A percentile compares a stretch with the other conserved stretches of the same genome.
Evolutionary conservation across 202 grass and related monocot genomes (phyloP).

Genomic region (Carex arenaria): DNA sequence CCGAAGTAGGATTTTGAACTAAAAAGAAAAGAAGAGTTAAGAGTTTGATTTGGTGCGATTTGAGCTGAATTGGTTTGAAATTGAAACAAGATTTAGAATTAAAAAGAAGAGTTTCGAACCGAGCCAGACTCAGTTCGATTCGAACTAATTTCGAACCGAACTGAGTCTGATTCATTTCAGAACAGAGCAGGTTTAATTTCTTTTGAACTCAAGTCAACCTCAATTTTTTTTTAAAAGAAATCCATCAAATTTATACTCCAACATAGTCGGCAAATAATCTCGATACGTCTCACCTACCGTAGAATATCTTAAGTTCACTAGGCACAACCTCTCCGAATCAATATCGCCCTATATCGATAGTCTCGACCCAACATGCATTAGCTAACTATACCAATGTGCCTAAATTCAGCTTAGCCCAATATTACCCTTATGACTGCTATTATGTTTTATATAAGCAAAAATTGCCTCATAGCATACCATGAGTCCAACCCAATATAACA

Average conservation of each 20-base stretch:
- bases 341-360: not conserved
- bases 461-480: not conserved
- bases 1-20: too few species aligned
- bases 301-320: constrained; percentile 5
- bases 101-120: too few species aligned
- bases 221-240: not conserved
- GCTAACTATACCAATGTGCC: not conserved
- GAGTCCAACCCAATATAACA: not conserved
- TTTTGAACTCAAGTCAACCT: not conserved
- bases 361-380: not conserved
- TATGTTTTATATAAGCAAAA: not conserved
- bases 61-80: too few species aligned
- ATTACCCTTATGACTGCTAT: not conserved
- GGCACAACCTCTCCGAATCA: not conserved
- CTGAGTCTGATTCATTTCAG: too few species aligned
- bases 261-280: not conserved
- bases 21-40: too few species aligned
- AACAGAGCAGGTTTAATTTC: too few species aligned
- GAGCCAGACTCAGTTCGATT: too few species aligned
- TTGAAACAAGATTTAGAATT: too few species aligned
- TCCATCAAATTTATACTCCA: constrained; percentile 3
- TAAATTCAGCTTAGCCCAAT: not conserved
- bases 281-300: not conserved
- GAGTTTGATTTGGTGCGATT: too few species aligned
- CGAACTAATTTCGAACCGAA: too few species aligned